A percentile compares a stretch with the other conserved stretches of the same genome.
Conservation (phyloP, 140 eudicot species). For the Bidens hawaiensis region DNA sequence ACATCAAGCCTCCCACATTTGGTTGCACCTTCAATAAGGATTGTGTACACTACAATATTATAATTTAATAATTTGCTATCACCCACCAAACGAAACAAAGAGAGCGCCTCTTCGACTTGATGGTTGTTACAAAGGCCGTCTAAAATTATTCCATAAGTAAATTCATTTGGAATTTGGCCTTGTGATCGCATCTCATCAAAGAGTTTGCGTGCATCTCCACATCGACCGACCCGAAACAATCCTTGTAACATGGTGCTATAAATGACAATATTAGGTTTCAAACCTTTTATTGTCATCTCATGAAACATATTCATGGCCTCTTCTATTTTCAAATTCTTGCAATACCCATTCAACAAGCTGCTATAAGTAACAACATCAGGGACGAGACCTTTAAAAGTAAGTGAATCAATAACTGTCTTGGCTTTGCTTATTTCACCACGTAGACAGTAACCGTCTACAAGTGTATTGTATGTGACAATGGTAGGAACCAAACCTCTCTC, state of each 20-base stretch:
- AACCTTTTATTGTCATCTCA: conserved; percentile 7
- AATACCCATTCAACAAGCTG: conserved; percentile 17
- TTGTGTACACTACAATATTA: background rate
- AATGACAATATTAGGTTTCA: background rate
- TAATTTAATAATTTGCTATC: conserved; percentile 1
- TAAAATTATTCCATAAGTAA: conserved; percentile 3
- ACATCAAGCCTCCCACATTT: conserved; percentile 16
- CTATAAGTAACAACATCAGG: conserved; percentile 11
- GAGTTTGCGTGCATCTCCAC: conserved; percentile 17
- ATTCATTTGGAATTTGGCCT: background rate
- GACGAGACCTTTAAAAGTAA: background rate
- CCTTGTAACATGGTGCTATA: conserved; percentile 18
- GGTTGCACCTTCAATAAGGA: conserved; percentile 10
- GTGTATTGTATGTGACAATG: conserved; percentile 8
- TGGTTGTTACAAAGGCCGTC: conserved; percentile 18
- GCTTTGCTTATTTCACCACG: conserved; percentile 16
- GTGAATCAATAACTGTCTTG: conserved; percentile 7
- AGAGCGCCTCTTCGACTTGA: conserved; percentile 10
- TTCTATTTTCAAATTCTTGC: conserved; percentile 8
- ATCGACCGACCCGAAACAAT: background rate
- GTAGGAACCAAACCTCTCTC: conserved; percentile 1
- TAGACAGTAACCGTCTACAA: conserved; percentile 9
- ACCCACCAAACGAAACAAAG: conserved; percentile 11
- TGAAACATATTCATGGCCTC: conserved; percentile 10
- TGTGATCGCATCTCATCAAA: conserved; percentile 18